Percentiles rank a stretch among this genome's conserved stretches.
These are phyloP conservation scores for Colletotrichum australisinense DNA, from an alignment of 2,329 filamentous ascomycete genomes.

Conservation along the genomic window DNA sequence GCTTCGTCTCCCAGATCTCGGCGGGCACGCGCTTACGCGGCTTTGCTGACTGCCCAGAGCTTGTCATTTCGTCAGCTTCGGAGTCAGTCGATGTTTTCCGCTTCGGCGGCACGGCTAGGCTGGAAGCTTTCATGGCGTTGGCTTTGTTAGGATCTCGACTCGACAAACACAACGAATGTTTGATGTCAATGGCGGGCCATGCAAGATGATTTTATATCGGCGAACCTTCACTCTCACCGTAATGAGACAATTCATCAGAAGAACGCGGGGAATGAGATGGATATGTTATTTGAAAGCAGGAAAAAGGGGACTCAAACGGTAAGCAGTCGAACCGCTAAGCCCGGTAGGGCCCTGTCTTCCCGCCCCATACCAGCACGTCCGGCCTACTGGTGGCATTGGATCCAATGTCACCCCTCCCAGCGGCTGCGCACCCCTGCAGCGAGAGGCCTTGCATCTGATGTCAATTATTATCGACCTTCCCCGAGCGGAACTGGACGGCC, in stretches of 20 bases:
- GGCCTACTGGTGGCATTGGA: slow-evolving; percentile 17
- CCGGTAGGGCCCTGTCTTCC: slow-evolving; percentile 29
- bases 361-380: slow-evolving; percentile 20
- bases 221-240: neutral
- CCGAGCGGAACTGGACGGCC: slow-evolving; percentile 6
- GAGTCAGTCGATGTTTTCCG: slow-evolving; percentile 42
- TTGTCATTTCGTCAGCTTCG: slow-evolving; percentile 44
- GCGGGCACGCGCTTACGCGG: slow-evolving; percentile 45
- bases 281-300: slow-evolving; percentile 24
- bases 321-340: slow-evolving; percentile 29
- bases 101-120: slow-evolving; percentile 23
- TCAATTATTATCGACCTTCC: slow-evolving; percentile 4
- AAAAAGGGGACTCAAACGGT: slow-evolving; percentile 19
- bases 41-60: slow-evolving; percentile 30
- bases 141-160: neutral
- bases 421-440: slow-evolving; percentile 24
- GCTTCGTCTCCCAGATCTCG: slow-evolving; percentile 48
- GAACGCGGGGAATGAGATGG: slow-evolving; percentile 25
- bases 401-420: slow-evolving; percentile 20
- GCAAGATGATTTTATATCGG: neutral
- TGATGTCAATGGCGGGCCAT: neutral
- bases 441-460: slow-evolving; percentile 19
- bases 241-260: neutral
- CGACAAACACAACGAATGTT: neutral
- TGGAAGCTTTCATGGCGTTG: slow-evolving; percentile 15